These are phyloP conservation scores for Nepenthes mirabilis DNA, from an alignment of 148 eudicot genomes.

Conservation along the genomic window DNA sequence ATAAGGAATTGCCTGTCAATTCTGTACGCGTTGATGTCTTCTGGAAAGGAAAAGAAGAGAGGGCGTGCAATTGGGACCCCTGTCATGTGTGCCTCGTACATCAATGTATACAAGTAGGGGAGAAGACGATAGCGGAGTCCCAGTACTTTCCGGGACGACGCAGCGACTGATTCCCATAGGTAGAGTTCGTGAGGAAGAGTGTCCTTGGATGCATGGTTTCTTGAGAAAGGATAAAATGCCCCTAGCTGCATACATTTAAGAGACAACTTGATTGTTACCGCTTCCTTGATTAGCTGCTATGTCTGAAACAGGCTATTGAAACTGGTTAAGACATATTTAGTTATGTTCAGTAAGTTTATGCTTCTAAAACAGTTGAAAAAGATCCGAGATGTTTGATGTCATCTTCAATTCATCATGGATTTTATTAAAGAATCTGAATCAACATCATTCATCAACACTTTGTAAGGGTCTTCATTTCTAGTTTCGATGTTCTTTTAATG, in stretches of 20 bases:
- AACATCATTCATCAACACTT: too few species aligned
- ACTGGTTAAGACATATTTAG: too few species aligned
- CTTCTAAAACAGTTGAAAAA: too few species aligned
- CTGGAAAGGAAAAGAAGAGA: conserved; percentile 44
- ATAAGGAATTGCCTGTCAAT: conserved; percentile 37
- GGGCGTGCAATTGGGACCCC: conserved; percentile 52
- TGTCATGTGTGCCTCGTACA: conserved; percentile 37
- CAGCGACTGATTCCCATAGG: conserved; percentile 37
- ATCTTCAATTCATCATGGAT: too few species aligned
- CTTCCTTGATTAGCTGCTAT: too few species aligned
- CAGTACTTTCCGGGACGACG: conserved; percentile 31
- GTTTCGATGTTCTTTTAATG: too few species aligned
- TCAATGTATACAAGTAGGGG: conserved; percentile 38
- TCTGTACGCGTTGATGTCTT: conserved; percentile 23
- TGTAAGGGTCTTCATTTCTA: too few species aligned
- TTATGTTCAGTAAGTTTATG: too few species aligned
- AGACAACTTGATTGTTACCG: too few species aligned
- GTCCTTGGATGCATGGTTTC: conserved; percentile 30
- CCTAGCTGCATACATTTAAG: conserved; percentile 25
- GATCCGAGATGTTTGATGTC: too few species aligned
- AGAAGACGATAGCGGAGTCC: conserved; percentile 45
- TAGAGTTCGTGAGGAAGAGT: conserved; percentile 35
- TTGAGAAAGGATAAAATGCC: conserved; percentile 48
- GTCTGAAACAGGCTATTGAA: too few species aligned
- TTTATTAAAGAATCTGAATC: too few species aligned